A percentile compares a stretch with the other conserved stretches of the same genome.
Evolutionary conservation across 352 stramenopile genomes (phyloP).

Genomic region (Plasmopara halstedii): DNA sequence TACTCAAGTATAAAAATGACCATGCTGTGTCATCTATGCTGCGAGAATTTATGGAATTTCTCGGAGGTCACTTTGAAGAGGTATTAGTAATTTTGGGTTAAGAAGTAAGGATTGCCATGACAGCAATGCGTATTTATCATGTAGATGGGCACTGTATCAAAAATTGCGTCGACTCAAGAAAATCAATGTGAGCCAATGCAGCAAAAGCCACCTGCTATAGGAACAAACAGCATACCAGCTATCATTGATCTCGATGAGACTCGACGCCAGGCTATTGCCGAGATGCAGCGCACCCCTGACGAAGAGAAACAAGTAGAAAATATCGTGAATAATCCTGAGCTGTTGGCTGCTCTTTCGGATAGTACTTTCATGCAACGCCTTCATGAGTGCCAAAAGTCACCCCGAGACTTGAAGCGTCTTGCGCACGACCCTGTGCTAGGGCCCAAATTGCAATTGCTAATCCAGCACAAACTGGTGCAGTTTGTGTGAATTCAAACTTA

Average conservation of each 20-base stretch:
- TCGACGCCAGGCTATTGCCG: slow-evolving; percentile 46
- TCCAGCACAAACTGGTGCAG: slow-evolving; percentile 48
- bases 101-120: not conserved
- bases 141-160: slow-evolving; percentile 30
- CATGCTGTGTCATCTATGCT: slow-evolving; percentile 50
- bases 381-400: slow-evolving; percentile 32
- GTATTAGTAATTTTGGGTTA: slow-evolving; percentile 7
- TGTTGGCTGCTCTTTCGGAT: slow-evolving; percentile 55
- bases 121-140: not conserved
- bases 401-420: slow-evolving; percentile 31
- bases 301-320: slow-evolving; percentile 64
- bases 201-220: slow-evolving; percentile 3
- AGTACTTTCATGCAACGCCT: slow-evolving; percentile 48
- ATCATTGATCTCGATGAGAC: slow-evolving; percentile 58
- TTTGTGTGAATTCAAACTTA: slow-evolving; percentile 20
- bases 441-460: slow-evolving; percentile 46
- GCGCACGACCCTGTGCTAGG: slow-evolving; percentile 33
- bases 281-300: slow-evolving; percentile 42
- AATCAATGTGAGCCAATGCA: slow-evolving; percentile 1
- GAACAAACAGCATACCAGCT: slow-evolving; percentile 7
- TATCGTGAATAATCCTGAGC: slow-evolving; percentile 57
- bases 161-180: slow-evolving; percentile 15
- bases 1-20: slow-evolving; percentile 67
- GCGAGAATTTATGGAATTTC: slow-evolving; percentile 62
- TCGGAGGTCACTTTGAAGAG: slow-evolving; percentile 71